phyloP scores from a whole-genome alignment of 1,284 basidiomycete species.

The Cryptococcus sp. region DNA sequence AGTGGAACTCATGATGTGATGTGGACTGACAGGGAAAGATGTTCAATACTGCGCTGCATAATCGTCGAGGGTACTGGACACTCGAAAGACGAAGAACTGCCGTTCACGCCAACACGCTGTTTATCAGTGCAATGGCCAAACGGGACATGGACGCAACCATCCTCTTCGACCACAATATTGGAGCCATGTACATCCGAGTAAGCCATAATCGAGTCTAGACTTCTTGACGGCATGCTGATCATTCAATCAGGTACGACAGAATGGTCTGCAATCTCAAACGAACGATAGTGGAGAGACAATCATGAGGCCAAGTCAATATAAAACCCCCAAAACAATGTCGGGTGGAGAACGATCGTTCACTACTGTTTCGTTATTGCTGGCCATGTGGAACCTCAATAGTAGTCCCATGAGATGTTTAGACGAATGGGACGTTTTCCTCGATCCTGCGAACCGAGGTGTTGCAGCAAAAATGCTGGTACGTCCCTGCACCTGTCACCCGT shows the following conservation, averaged over 20 bases:
- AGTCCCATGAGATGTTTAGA: constrained; percentile 93
- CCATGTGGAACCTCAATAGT: constrained; percentile 91
- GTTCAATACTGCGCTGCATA: constrained; percentile 24
- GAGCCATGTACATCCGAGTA: constrained; percentile 67
- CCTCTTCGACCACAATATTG: constrained; percentile 69
- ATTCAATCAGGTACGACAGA: constrained; percentile 11
- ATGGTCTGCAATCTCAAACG: constrained; percentile 1
- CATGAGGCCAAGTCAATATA: constrained; percentile 52
- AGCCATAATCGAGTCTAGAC: constrained; percentile 10
- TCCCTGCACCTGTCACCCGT: constrained; percentile 8
- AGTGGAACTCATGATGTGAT: too few species aligned
- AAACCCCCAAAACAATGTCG: constrained; percentile 60
- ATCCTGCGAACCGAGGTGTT: constrained; percentile 83
- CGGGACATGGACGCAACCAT: constrained; percentile 80
- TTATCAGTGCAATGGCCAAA: constrained; percentile 73
- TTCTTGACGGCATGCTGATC: background rate
- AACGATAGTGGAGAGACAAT: constrained; percentile 6
- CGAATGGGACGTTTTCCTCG: constrained; percentile 90
- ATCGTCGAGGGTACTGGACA: constrained; percentile 72
- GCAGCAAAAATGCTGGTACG: constrained; percentile 87
- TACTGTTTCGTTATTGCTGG: constrained; percentile 86
- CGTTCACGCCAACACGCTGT: constrained; percentile 74
- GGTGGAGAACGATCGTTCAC: constrained; percentile 97
- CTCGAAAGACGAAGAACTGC: constrained; percentile 82
- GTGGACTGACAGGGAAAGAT: background rate